Evolutionary conservation across 2,329 filamentous ascomycete species (phyloP).

Genomic region (Hymenotorrendiella dingleyae): DNA sequence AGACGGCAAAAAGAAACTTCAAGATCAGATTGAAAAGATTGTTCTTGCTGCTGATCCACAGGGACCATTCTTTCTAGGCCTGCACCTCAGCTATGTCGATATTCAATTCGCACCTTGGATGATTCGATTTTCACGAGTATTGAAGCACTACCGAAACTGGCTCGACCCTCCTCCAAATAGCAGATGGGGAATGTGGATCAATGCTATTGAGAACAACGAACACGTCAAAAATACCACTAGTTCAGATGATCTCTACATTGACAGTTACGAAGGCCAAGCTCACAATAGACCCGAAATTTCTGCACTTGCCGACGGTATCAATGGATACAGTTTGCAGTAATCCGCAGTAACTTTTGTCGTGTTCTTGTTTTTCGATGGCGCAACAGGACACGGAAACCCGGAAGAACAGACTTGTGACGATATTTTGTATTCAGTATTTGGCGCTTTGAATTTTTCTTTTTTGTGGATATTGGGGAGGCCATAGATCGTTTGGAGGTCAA

Average conservation of each 20-base stretch:
- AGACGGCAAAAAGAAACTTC: slow-evolving; percentile 54
- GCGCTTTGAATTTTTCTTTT: no score
- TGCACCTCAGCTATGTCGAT: slow-evolving; percentile 33
- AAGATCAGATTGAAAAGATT: slow-evolving; percentile 51
- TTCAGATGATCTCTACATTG: slow-evolving; percentile 52
- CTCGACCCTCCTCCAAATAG: slow-evolving; percentile 31
- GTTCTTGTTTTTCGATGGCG: no score
- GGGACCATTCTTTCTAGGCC: slow-evolving; percentile 33
- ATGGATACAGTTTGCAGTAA: no score
- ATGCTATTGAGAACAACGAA: slow-evolving; percentile 34
- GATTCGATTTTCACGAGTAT: slow-evolving; percentile 32
- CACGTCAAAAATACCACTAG: slow-evolving; percentile 35
- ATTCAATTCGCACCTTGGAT: slow-evolving; percentile 37
- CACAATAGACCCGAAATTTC: slow-evolving; percentile 55
- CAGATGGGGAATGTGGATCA: slow-evolving; percentile 33
- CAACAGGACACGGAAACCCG: no score
- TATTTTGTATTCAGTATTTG: no score
- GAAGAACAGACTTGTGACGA: no score
- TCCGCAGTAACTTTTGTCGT: no score
- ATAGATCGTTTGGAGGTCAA: no score
- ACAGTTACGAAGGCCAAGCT: slow-evolving; percentile 65
- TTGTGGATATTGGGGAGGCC: no score
- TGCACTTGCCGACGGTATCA: slow-evolving; percentile 53
- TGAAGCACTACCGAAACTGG: slow-evolving; percentile 36
- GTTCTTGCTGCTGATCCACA: slow-evolving; percentile 31